phyloP scores from a whole-genome alignment of 306 rosid species.

The Clitoria ternatea region DNA sequence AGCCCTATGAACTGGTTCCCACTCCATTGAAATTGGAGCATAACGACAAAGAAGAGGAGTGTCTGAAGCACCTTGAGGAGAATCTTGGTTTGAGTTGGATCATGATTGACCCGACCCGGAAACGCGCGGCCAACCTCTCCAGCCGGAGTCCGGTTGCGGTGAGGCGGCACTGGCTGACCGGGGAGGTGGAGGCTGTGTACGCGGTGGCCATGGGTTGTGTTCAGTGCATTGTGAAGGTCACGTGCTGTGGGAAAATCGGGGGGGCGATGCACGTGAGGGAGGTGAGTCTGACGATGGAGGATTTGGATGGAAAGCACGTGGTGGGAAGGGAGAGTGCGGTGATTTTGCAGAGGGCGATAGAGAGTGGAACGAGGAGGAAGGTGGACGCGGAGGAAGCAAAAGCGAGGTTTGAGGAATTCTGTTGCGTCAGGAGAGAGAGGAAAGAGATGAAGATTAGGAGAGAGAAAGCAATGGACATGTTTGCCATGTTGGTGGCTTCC shows the following conservation, averaged over 20 bases:
- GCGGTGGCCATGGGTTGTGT: conserved; percentile 39
- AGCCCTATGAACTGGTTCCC: conserved; percentile 46
- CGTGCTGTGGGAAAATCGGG: conserved; percentile 53
- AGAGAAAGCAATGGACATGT: conserved; percentile 50
- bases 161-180: conserved; percentile 59
- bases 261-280: conserved; percentile 61
- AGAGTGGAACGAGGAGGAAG: conserved; percentile 40
- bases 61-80: conserved; percentile 44
- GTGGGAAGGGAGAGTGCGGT: conserved; percentile 58
- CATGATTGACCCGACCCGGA: conserved; percentile 48
- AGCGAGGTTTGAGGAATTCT: conserved; percentile 34
- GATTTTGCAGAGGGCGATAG: conserved; percentile 52
- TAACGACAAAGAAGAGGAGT: conserved; percentile 18
- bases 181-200: conserved; percentile 50
- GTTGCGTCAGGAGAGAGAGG: conserved; percentile 35
- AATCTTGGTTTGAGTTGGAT: conserved; percentile 70
- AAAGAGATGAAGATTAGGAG: conserved; percentile 37
- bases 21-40: conserved; percentile 31
- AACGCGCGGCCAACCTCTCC: conserved; percentile 61
- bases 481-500: conserved; percentile 35
- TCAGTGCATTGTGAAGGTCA: conserved; percentile 55
- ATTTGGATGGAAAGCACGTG: conserved; percentile 64
- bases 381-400: conserved; percentile 34
- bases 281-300: conserved; percentile 61
- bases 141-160: conserved; percentile 55